Base-by-base conservation (phyloP, 345 rosid species). In the Isatis tinctoria region DNA sequence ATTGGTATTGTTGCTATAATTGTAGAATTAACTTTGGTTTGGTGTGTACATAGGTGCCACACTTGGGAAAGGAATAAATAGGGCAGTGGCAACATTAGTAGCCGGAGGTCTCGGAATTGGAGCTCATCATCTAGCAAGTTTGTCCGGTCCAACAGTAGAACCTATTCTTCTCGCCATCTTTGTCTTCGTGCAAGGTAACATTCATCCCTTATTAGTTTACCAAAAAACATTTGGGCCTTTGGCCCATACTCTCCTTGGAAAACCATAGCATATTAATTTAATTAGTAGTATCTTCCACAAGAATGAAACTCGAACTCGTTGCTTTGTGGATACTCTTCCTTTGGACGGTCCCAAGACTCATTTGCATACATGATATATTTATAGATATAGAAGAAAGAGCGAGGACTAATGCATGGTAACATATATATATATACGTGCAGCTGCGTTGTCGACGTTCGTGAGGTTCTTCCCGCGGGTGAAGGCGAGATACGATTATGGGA, bases 71-170 rank as follows among this genome's bases (percentile, higher is more conserved):
- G 98, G 90, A 20, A 30, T 90, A 20, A 93, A 90, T 53, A 84
- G 97, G 65, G 93, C 84, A 56, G 27, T 86, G 51, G 97, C 97
- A 33, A 90, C 97, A 64, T 60, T 93, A 18, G 10, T 87, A 3
- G 95, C 86, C 0, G 97, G 88, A n/a, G 83, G 82, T 41, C 74
- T 93, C 5, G 95, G 91, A 5, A 47, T 88, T 58, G 93, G 91
- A 60, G 90, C 88, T 39, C 91, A 93, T 68, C 83, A 80, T 57
- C 36, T 90, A 54, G 97, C 91, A 2, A 54, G 70, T 59, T 75
- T 83, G 22, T 82, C 86, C 0, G 98, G 97, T 54, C 35, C 75
- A 48, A 85, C 36, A 1, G 58, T 76, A 3, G 88, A 86, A 82
- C 96, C 96, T 10, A 77, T 88, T 35, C 74, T 92, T 9, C 86